phyloP scores from a whole-genome alignment of 371 early-diverging fungal species.

The Syncephalis plumigaleata region DNA sequence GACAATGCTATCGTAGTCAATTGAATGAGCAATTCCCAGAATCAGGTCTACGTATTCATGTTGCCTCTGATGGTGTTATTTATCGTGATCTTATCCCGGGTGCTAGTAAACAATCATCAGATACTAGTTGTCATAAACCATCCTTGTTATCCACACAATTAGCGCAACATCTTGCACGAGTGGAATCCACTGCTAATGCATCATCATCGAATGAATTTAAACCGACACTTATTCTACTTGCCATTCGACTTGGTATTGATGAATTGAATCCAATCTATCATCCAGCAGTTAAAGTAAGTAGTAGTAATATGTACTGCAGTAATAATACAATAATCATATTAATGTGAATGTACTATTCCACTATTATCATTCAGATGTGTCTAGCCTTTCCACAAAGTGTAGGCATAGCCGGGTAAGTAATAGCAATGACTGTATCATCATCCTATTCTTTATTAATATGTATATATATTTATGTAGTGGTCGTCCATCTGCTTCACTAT shows the following conservation, averaged over 20 bases:
- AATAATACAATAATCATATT: background rate
- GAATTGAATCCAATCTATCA: constrained; percentile 71
- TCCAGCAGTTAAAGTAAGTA: constrained; percentile 34
- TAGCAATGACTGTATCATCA: constrained; percentile 2
- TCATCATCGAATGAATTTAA: constrained; percentile 12
- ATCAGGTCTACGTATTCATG: constrained; percentile 3
- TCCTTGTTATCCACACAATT: constrained; percentile 3
- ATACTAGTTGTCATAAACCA: constrained; percentile 4
- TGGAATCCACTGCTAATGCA: constrained; percentile 14
- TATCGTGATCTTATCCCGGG: constrained; percentile 35
- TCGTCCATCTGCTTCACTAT: constrained; percentile 81
- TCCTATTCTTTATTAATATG: constrained; percentile 1
- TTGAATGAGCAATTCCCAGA: background rate
- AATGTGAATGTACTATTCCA: no score
- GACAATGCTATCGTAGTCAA: background rate
- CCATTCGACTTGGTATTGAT: constrained; percentile 78
- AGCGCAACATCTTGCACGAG: constrained; percentile 1
- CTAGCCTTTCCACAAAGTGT: constrained; percentile 62
- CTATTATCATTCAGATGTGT: constrained; percentile 21
- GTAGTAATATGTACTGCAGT: constrained; percentile 3
- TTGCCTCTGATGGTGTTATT: constrained; percentile 55
- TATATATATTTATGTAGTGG: constrained; percentile 42
- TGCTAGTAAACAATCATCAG: constrained; percentile 5
- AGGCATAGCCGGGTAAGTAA: constrained; percentile 80
- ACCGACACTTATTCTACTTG: constrained; percentile 65